These are phyloP conservation scores for Opeltia flavorubescens DNA, from an alignment of 495 filamentous ascomycete species.

Conservation along the genomic window DNA sequence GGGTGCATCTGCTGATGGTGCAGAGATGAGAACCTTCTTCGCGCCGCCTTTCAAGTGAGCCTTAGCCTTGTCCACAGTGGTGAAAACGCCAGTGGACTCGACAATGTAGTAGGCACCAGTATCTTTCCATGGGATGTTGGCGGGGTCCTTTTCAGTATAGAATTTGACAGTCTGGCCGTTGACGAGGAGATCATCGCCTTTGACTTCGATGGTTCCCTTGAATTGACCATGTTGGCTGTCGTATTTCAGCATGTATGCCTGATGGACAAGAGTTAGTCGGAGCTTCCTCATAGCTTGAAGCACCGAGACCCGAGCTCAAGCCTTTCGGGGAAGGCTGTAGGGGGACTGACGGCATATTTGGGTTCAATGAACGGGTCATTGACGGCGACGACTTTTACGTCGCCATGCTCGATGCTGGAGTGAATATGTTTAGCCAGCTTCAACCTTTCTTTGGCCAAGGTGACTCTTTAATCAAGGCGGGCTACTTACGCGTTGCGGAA, in stretches of 20 bases:
- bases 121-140: constrained; percentile 79
- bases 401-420: constrained; percentile 66
- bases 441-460: constrained; percentile 10
- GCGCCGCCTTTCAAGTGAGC: constrained; percentile 96
- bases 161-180: constrained; percentile 95
- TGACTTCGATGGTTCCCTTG: constrained; percentile 73
- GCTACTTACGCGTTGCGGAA: constrained; percentile 65
- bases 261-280: constrained; percentile 12
- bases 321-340: neutral
- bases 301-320: neutral
- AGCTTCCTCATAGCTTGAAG: neutral
- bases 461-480: constrained; percentile 2
- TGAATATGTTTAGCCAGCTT: constrained; percentile 20
- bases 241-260: constrained; percentile 99
- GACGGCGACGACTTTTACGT: constrained; percentile 84
- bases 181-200: constrained; percentile 64
- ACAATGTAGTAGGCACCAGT: constrained; percentile 90
- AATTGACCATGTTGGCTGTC: constrained; percentile 94
- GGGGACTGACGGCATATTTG: constrained; percentile 78
- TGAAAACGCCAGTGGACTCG: constrained; percentile 99
- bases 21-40: constrained; percentile 99
- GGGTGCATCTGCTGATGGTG: constrained; percentile 94
- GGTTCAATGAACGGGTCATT: constrained; percentile 99
- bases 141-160: constrained; percentile 85
- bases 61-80: constrained; percentile 88